Base-by-base conservation (phyloP, 371 early-diverging fungal genomes). In the Haplosporangium sp. region DNA sequence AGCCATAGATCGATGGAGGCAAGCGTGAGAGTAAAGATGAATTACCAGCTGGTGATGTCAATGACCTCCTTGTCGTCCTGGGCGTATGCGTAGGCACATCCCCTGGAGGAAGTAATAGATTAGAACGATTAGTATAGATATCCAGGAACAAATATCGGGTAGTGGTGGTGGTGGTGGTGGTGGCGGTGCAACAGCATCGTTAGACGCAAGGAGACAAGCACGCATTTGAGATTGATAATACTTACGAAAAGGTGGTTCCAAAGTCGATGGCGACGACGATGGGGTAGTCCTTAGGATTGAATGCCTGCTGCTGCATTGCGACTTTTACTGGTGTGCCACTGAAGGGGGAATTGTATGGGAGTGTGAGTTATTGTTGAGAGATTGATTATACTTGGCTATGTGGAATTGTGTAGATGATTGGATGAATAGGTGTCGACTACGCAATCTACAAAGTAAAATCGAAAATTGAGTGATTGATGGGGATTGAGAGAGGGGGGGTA, bases 61-160 rank as follows among this genome's bases (percentile, higher is more conserved):
- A 83, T 84, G 41, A 89, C 82, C 80, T 89, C 89, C 46, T 77
- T 70, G 37, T 76, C 76, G 41, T 83, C 82, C 62, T 87, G 86
- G n/a, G 85, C 83, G 23, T 86, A 86, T 9, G 89, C 86, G 77
- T 87, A 89, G n/a, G 89, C 86, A 47, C 86, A 86, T 55, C 89
- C 89, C 3, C 76, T 76, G 43, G 16, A 51, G 13, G 37, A 61
- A 46, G 20, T 38, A 36, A 48, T 5, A 46, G 42, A 53, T 14
- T 18, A 40, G 13, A 18, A 21, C 11, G 18, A 53, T 6, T 18
- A 18, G 23, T 14, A 55, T 57, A 36, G 14, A 41, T 13, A 50
- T n/a, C 16, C 18, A 50, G 53, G 18, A 20, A 47, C 6, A 11
- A 48, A 13, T 45, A 48, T 64, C 42, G 55, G 11, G 38, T 36